Evolutionary conservation across 805 yeast species (phyloP).

Genomic region (Monosporozyma siamensis): DNA sequence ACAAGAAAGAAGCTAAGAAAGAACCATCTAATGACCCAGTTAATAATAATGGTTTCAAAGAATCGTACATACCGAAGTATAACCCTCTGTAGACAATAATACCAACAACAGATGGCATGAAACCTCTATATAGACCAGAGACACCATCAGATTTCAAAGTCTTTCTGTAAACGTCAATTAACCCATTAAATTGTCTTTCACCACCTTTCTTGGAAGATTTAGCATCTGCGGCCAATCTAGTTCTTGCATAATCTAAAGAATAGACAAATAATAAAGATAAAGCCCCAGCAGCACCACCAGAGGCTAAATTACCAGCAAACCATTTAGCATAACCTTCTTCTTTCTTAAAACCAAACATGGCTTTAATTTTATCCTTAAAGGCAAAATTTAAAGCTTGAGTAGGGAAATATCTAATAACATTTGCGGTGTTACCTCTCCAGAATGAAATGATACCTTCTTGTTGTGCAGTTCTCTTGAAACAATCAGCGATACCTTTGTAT

Average conservation of each 20-base stretch:
- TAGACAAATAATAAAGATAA: conserved; percentile 85
- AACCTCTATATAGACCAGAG: conserved; percentile 99
- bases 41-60: conserved; percentile 88
- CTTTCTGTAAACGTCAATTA: conserved; percentile 92
- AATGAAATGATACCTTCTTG: conserved; percentile 87
- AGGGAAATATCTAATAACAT: conserved; percentile 98
- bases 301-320: conserved; percentile 94
- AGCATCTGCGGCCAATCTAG: conserved; percentile 96
- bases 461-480: conserved; percentile 90
- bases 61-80: conserved; percentile 96
- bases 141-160: conserved; percentile 92
- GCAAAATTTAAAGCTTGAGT: conserved; percentile 98
- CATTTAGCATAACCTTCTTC: conserved; percentile 81
- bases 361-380: conserved; percentile 95
- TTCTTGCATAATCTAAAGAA: conserved; percentile 95
- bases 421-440: conserved; percentile 99
- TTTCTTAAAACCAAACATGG: conserved; percentile 94
- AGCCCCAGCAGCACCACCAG: conserved; percentile 98
- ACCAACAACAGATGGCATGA: conserved; percentile 97
- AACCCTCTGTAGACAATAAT: conserved; percentile 98
- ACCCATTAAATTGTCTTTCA: conserved; percentile 94
- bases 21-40: conserved; percentile 92
- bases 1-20: conserved; percentile 89
- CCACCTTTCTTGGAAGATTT: conserved; percentile 36
- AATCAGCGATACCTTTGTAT: conserved; percentile 86